Evolutionary conservation across 176 grass and related monocot species (phyloP), one percentile per base, ranked within the genome.

Genomic region (Musa itinerans): DNA sequence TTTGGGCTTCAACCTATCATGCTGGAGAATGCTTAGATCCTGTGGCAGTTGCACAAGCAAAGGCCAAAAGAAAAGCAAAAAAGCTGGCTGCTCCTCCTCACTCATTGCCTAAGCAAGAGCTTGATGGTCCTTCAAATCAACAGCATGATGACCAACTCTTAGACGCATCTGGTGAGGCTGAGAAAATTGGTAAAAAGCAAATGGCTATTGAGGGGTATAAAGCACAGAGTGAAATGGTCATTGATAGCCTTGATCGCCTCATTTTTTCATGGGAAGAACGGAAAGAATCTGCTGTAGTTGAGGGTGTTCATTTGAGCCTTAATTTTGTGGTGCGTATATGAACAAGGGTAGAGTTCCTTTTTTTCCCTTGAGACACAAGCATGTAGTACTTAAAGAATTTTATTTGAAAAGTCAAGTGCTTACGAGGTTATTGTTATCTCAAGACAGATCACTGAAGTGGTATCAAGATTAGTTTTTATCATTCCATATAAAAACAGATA

Each of bases 1-100:
- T 96, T n/a, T 96, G 89, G 89, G 93, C 93, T 71, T 96, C 93
- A 27, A 96, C 93, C 69, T 96, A 96, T 78, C 89, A 96, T 85
- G 89, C 89, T 21, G 93, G 93, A 25, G 93, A 96, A 76, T 96
- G 85, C 82, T 85, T 96, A 53, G 93, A 96, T 21, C 81, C 85
- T 11, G 85, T 90, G 29, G 89, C 84, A 74, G 93, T 96, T 65
- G 87, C 93, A 25, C 81, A 92, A 78, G 85, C 89, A 19, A 96
- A 92, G 86, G 83, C 85, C 76, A 92, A 74, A 81, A 83, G 81
- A 64, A 88, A 83, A 87, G 87, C 67, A 26, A 90, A 92, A 78
- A 96, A 96, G 84, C 10, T 53, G 16, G 82, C 83, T 52, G 83
- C 78, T 52, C 23, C 83, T 13, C 74, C 81, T 57, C 81, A 9